phyloP scores from a whole-genome alignment of 441 rosid species.

The Gossypium trilobum region DNA sequence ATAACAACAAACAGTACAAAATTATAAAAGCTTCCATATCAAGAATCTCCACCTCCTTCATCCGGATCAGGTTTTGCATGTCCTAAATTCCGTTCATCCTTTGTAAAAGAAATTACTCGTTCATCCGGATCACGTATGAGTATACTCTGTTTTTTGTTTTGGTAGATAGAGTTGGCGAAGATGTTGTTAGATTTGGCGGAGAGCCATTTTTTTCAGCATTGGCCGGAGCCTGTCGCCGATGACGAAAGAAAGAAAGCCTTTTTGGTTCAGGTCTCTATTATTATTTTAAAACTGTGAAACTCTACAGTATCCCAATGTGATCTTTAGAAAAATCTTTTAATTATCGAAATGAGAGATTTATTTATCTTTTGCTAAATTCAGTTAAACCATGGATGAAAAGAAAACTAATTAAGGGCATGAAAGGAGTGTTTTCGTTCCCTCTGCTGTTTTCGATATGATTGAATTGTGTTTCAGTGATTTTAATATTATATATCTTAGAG shows the following conservation, averaged over 20 bases:
- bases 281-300: neutral
- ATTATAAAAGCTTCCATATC: neutral
- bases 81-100: neutral
- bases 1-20: too few species aligned
- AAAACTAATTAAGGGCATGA: neutral
- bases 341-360: neutral
- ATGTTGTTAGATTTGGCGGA: neutral
- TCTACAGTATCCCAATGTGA: neutral
- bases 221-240: neutral
- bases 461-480: neutral
- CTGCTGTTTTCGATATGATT: neutral
- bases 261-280: neutral
- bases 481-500: neutral
- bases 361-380: neutral
- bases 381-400: neutral
- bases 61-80: conserved; percentile 44
- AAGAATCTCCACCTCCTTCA: conserved; percentile 50
- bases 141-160: neutral
- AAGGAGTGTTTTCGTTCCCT: neutral
- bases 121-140: neutral
- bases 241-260: neutral
- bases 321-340: neutral
- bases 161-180: neutral
- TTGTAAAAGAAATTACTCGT: neutral
- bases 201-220: neutral